Conservation (phyloP, 1,284 basidiomycete genomes). For the Rhodotorula sp. region DNA sequence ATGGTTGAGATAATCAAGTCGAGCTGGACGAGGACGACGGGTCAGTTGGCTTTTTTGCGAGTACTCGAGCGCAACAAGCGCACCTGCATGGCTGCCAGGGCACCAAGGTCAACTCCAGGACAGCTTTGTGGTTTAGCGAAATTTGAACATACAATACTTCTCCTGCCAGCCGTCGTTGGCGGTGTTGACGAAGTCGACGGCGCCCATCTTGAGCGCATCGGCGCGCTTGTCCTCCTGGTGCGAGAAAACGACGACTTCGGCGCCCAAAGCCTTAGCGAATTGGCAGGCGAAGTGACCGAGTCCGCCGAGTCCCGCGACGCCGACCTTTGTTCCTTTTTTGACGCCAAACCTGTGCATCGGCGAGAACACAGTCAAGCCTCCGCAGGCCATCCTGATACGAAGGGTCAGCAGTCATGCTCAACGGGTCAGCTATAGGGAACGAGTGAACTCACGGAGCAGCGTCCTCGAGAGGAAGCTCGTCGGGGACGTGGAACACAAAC, state of each 20-base stretch:
- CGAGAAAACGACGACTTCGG: slow-evolving; percentile 52
- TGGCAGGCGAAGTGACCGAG: slow-evolving; percentile 47
- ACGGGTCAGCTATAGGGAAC: slow-evolving; percentile 43
- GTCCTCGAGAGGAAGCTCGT: slow-evolving; percentile 58
- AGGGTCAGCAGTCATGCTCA: neutral
- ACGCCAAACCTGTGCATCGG: slow-evolving; percentile 55
- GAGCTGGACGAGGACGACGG: neutral
- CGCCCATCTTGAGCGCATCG: slow-evolving; percentile 53
- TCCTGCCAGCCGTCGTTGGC: slow-evolving; percentile 26
- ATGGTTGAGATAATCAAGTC: slow-evolving; percentile 32
- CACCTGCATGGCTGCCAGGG: neutral
- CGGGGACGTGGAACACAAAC: slow-evolving; percentile 69
- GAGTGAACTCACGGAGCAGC: slow-evolving; percentile 56
- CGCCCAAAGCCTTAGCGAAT: slow-evolving; percentile 46
- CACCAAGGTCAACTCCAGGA: too few species aligned
- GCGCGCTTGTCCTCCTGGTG: slow-evolving; percentile 50
- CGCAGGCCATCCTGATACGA: slow-evolving; percentile 49
- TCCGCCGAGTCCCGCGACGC: slow-evolving; percentile 49
- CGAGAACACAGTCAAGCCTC: slow-evolving; percentile 53
- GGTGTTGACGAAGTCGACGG: slow-evolving; percentile 29
- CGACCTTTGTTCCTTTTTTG: slow-evolving; percentile 52
- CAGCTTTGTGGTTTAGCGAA: too few species aligned
- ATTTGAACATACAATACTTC: slow-evolving; percentile 5
- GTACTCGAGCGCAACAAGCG: too few species aligned
- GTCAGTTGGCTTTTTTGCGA: neutral